Percentiles rank a stretch among this genome's conserved stretches.
Conservation (phyloP, 306 rosid species). For the Sophora flavescens region DNA sequence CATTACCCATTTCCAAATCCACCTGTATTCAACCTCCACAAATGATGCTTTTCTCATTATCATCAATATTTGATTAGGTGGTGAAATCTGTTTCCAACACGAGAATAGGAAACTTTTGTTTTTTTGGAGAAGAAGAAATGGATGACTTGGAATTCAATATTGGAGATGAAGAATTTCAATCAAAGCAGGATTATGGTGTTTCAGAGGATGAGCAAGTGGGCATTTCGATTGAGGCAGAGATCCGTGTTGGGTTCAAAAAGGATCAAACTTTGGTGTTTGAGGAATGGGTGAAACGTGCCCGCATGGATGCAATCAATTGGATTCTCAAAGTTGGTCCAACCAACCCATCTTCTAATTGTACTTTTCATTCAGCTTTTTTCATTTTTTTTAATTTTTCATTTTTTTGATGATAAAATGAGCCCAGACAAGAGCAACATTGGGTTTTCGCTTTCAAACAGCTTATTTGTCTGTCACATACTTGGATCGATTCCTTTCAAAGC, state of each 20-base stretch:
- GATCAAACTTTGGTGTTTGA: constrained; percentile 51
- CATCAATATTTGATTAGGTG: constrained; percentile 27
- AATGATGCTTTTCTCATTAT: not conserved
- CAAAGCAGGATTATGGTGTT: constrained; percentile 29
- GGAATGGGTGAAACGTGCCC: constrained; percentile 57
- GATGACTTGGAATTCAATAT: constrained; percentile 51
- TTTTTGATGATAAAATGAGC: constrained; percentile 14
- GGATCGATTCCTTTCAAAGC: constrained; percentile 73
- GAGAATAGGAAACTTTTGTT: not conserved
- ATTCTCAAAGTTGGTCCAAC: constrained; percentile 70
- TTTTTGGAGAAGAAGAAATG: constrained; percentile 48
- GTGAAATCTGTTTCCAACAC: constrained; percentile 26
- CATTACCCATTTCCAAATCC: constrained; percentile 28
- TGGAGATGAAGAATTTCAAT: constrained; percentile 48
- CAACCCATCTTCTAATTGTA: constrained; percentile 12
- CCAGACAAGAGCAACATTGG: constrained; percentile 72
- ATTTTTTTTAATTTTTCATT: not conserved
- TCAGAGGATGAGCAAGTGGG: constrained; percentile 61
- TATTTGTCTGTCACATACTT: constrained; percentile 81
- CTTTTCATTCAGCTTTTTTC: constrained; percentile 41
- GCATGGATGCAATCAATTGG: constrained; percentile 77
- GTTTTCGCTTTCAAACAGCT: constrained; percentile 79
- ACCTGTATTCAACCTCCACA: constrained; percentile 34
- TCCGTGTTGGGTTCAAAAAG: constrained; percentile 52
- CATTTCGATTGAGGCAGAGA: constrained; percentile 64